Base-by-base conservation (phyloP, 768 basidiomycete genomes). In the Asterophora lycoperdoides region DNA sequence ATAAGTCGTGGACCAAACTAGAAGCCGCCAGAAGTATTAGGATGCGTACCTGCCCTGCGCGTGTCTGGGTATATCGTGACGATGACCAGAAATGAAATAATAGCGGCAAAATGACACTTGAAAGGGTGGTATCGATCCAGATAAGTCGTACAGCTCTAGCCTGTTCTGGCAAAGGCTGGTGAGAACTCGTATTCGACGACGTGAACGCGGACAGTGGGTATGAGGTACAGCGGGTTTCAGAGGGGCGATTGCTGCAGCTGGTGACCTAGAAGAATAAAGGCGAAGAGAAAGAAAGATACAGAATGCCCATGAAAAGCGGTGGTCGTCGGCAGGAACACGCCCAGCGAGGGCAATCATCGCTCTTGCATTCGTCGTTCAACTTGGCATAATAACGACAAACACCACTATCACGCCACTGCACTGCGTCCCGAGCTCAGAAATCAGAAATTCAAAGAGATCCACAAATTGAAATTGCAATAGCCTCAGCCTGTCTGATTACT, bases 311-410 rank as follows among this genome's bases (percentile, higher is more conserved):
- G 33, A 38, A 49, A 48, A 46, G 41, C 34, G 29, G 44, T 18
- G 32, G 41, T 46, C 28, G 50, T 48, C 54, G 47, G 44, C 47
- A 51, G 46, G 46, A 51, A 46, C 46, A 48, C 44, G 33, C 52
- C 18, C 15, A 23, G 40, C 19, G 13, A 15, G 18, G 10, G 29
- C 43, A 36, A 18, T 33, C 28, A 40, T 44, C 50, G 40, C 34
- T 13, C 35, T 13, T 42, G 26, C 17, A 34, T 33, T 40, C 33
- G 41, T 19, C 13, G 38, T 59, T 57, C 53, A 59, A 59, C 58
- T 46, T 57, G 41, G 34, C 56, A 55, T 37, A 56, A 59, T 47
- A 59, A 35, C 42, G 32, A 41, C 56, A 59, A 59, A 59, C 44
- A 59, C 41, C 9, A 15, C 15, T 3, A 28, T 41, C 36, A 49